Evolutionary conservation across 2,329 filamentous ascomycete species (phyloP), one percentile per base, ranked within the genome.

Genomic region (Chaetomium sp.): DNA sequence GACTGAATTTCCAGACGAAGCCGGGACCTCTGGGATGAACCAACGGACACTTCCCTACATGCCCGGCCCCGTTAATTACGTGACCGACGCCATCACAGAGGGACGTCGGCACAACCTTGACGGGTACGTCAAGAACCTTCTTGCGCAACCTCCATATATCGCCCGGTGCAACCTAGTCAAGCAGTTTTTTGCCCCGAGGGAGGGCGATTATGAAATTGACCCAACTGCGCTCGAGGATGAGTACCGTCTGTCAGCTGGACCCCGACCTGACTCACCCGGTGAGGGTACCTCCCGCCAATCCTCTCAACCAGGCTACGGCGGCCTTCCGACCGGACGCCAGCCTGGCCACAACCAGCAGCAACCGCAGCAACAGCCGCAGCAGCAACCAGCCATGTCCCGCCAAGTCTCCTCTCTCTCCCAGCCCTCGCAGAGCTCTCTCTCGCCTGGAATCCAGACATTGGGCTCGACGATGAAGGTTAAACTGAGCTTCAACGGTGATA

Each of bases 41-140:
- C 86, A 87, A 67, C 86, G 94, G 54, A 90, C 87, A 7, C 74
- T 99, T 10, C 94, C 94, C 1, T 97, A 95, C 70, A 99, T 99
- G 94, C 94, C 94, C 8, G 94, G 94, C 5, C 94, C 94, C 3
- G 92, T 99, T 59, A 95, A 91, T 62, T 96, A 95, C 71, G 92
- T 97, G 54, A 99, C 92, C n/a, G 92, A 97, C 68, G 89, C 89
- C 38, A 96, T 99, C 65, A 96, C 91, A 14, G 91, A 96, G 67
- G 91, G 91, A 34, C 85, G 94, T 62, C 84, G 94, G 57, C 89
- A 94, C 69, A 96, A 95, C 68, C 76, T 99, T 41, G 91, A 99
- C 67, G 89, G 92, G 51, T 99, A 99, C 66, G 90, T 99, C 64
- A 95, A 95, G 73, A 92, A 94, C 65, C 78, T 99, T 27, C 76